phyloP scores from a whole-genome alignment of 768 basidiomycete species.

The Crepidotus variabilis region DNA sequence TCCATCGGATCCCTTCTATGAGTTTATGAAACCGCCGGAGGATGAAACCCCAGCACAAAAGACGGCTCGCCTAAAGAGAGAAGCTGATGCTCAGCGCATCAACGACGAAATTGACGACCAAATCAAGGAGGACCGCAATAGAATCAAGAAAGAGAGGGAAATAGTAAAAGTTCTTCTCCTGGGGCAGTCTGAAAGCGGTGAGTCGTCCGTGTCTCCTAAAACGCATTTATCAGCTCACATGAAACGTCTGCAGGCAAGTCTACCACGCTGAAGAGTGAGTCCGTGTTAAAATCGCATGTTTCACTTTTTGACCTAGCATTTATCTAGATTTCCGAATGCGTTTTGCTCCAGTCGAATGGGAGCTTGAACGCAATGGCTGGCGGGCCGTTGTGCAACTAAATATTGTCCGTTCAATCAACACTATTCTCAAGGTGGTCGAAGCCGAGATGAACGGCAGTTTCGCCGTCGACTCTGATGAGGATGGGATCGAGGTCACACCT shows the following conservation, averaged over 20 bases:
- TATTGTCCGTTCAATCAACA: constrained; percentile 66
- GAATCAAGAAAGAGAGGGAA: constrained; percentile 40
- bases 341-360: constrained; percentile 61
- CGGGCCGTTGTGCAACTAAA: constrained; percentile 77
- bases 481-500: constrained; percentile 18
- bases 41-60: constrained; percentile 52
- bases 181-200: constrained; percentile 68
- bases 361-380: constrained; percentile 69
- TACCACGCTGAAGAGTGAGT: constrained; percentile 62
- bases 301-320: background rate
- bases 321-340: constrained; percentile 67
- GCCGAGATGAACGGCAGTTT: constrained; percentile 44
- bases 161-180: constrained; percentile 56
- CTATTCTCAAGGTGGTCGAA: constrained; percentile 59
- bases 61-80: constrained; percentile 40
- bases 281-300: constrained; percentile 1
- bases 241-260: constrained; percentile 50
- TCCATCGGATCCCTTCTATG: constrained; percentile 40
- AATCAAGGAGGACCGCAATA: constrained; percentile 44
- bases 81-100: constrained; percentile 42
- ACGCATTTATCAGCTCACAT: constrained; percentile 1
- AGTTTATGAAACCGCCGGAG: constrained; percentile 43
- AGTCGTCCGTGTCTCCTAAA: constrained; percentile 19
- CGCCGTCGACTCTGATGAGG: constrained; percentile 31
- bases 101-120: constrained; percentile 61